A percentile compares a stretch with the other conserved stretches of the same genome.
These are phyloP conservation scores for Ophiostoma perfectum DNA, from an alignment of 2,329 filamentous ascomycete genomes.

Conservation along the genomic window DNA sequence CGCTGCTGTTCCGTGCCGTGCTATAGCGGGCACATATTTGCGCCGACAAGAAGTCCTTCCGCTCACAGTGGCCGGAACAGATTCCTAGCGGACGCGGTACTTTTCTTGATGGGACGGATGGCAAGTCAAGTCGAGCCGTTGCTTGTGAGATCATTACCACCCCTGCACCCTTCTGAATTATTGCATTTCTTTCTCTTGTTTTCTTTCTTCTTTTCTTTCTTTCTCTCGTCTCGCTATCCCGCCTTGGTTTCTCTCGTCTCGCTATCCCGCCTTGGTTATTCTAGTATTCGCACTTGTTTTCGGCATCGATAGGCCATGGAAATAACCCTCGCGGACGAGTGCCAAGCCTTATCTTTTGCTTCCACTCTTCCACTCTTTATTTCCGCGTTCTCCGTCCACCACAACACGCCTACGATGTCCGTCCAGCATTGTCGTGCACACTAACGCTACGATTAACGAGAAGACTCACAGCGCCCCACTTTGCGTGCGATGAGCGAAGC, in stretches of 20 bases:
- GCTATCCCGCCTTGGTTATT: too few species aligned
- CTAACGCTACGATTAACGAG: too few species aligned
- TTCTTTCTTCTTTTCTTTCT: background rate
- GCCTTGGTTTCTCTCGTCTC: too few species aligned
- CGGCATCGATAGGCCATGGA: too few species aligned
- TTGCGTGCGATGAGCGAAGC: background rate
- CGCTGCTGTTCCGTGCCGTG: background rate
- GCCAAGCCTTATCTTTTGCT: background rate
- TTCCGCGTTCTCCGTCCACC: background rate
- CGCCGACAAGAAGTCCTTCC: background rate
- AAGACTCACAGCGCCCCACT: background rate
- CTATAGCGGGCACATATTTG: background rate
- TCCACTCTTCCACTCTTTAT: background rate
- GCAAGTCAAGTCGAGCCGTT: background rate
- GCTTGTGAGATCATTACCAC: background rate
- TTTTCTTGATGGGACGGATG: background rate
- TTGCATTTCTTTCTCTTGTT: too few species aligned
- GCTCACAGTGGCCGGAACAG: background rate
- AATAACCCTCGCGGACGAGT: too few species aligned
- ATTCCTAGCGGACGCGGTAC: background rate
- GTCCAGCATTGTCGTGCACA: too few species aligned
- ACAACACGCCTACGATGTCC: background rate
- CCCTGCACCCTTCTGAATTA: background rate
- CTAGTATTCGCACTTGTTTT: too few species aligned
- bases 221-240: background rate